A percentile compares a stretch with the other conserved stretches of the same genome.
These are phyloP conservation scores for Clavispora vitiphila DNA, from an alignment of 805 yeast genomes.

Conservation along the genomic window DNA sequence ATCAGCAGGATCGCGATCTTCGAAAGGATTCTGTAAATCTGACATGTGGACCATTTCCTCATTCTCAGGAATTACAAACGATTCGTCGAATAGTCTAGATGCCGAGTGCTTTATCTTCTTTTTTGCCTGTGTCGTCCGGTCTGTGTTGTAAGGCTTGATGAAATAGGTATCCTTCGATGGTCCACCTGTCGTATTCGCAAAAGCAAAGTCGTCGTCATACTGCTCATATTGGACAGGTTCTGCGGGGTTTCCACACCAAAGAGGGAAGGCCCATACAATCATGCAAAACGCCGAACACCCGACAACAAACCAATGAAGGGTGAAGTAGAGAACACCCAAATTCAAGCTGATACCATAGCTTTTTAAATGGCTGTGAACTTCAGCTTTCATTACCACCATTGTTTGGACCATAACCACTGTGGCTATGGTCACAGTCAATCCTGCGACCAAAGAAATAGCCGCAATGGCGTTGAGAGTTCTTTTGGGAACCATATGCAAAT, in stretches of 20 bases:
- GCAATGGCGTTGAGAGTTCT: conserved; percentile 34
- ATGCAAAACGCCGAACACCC: conserved; percentile 19
- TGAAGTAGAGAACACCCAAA: conserved; percentile 39
- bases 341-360: conserved; percentile 43
- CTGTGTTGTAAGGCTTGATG: background rate
- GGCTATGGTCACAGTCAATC: conserved; percentile 25
- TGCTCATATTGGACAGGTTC: conserved; percentile 10
- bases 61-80: background rate
- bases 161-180: background rate
- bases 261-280: conserved; percentile 33
- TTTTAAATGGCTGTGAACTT: conserved; percentile 22
- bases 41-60: background rate
- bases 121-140: background rate
- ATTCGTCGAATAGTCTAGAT: conserved; percentile 3
- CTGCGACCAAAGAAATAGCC: conserved; percentile 28
- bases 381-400: conserved; percentile 14
- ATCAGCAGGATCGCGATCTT: background rate
- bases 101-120: background rate
- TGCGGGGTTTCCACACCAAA: conserved; percentile 51
- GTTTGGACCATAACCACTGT: conserved; percentile 9
- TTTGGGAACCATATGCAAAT: conserved; percentile 28
- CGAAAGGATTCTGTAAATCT: background rate
- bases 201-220: conserved; percentile 10
- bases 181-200: background rate
- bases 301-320: conserved; percentile 30